Percentiles rank a stretch among this genome's conserved stretches.
These are phyloP conservation scores for Candida insectorum DNA, from an alignment of 805 yeast species.

Conservation along the genomic window DNA sequence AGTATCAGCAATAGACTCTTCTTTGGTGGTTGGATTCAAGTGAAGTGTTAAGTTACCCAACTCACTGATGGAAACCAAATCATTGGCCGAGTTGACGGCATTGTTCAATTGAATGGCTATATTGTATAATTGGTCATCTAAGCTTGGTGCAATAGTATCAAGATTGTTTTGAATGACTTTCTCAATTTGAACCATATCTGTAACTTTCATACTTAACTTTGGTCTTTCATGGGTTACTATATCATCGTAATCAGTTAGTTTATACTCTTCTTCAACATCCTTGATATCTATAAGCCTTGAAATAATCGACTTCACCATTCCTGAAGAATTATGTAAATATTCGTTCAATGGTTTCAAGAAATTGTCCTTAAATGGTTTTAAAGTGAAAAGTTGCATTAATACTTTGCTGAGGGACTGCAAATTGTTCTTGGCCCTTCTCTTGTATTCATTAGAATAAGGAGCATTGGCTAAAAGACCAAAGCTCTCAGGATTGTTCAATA, in stretches of 20 bases:
- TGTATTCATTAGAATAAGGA: slow-evolving; percentile 17
- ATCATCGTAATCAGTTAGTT: slow-evolving; percentile 66
- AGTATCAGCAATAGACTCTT: slow-evolving; percentile 49
- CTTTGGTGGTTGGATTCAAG: slow-evolving; percentile 50
- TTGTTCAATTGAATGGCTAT: slow-evolving; percentile 40
- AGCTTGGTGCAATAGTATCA: slow-evolving; percentile 43
- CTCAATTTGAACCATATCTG: slow-evolving; percentile 46
- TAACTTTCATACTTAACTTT: slow-evolving; percentile 37
- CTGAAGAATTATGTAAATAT: slow-evolving; percentile 52
- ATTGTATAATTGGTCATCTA: slow-evolving; percentile 54
- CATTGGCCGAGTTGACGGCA: slow-evolving; percentile 34
- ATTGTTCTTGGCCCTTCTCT: slow-evolving; percentile 40
- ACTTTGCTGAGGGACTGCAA: slow-evolving; percentile 55
- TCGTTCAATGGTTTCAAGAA: slow-evolving; percentile 80
- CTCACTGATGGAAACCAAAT: slow-evolving; percentile 47
- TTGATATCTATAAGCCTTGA: slow-evolving; percentile 50
- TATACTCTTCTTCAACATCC: slow-evolving; percentile 57
- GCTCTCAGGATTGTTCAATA: slow-evolving; percentile 52
- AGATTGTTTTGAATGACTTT: slow-evolving; percentile 39
- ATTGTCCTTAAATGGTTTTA: slow-evolving; percentile 68
- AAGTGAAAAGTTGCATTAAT: slow-evolving; percentile 60
- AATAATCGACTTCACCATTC: slow-evolving; percentile 44
- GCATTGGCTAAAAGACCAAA: slow-evolving; percentile 47
- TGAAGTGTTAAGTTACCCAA: slow-evolving; percentile 52
- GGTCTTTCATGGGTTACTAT: slow-evolving; percentile 50